phyloP scores from a whole-genome alignment of 139 green algal genomes.

The Mesotaenium endlicherianum region DNA sequence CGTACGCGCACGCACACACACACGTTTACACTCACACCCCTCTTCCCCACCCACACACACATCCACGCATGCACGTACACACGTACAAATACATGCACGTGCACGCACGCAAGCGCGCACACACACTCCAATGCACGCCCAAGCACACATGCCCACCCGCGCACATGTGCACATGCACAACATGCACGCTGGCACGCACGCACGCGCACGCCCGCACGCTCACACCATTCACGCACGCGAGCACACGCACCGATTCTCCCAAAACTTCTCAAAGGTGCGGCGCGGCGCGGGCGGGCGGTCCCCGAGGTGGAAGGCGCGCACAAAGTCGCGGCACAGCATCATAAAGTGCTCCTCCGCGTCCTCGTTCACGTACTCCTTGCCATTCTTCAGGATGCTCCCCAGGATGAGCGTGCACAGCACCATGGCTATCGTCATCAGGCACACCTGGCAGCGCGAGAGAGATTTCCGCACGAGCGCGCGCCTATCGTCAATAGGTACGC shows the following conservation, averaged over 20 bases:
- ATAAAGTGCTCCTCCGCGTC: slow-evolving; percentile 62
- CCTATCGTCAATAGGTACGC: no score
- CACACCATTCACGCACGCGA: background rate
- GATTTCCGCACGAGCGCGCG: no score
- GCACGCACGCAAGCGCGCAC: background rate
- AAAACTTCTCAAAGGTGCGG: slow-evolving; percentile 44
- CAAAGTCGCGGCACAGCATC: slow-evolving; percentile 45
- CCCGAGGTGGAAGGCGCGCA: slow-evolving; percentile 33
- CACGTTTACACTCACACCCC: no score
- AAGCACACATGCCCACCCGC: background rate
- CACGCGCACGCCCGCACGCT: background rate
- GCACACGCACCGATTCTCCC: slow-evolving; percentile 27
- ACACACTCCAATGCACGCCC: background rate
- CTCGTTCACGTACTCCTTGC: slow-evolving; percentile 59
- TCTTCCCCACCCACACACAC: background rate
- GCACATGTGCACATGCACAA: background rate
- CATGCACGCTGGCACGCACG: background rate
- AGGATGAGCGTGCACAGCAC: slow-evolving; percentile 58
- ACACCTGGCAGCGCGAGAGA: no score
- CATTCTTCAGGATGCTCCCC: slow-evolving; percentile 55
- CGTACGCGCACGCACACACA: no score
- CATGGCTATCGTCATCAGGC: slow-evolving; percentile 56
- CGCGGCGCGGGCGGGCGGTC: slow-evolving; percentile 20
- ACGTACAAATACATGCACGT: background rate
- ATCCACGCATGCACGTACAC: no score